phyloP scores from a whole-genome alignment of 805 yeast species.

The Debaryomyces castellii region DNA sequence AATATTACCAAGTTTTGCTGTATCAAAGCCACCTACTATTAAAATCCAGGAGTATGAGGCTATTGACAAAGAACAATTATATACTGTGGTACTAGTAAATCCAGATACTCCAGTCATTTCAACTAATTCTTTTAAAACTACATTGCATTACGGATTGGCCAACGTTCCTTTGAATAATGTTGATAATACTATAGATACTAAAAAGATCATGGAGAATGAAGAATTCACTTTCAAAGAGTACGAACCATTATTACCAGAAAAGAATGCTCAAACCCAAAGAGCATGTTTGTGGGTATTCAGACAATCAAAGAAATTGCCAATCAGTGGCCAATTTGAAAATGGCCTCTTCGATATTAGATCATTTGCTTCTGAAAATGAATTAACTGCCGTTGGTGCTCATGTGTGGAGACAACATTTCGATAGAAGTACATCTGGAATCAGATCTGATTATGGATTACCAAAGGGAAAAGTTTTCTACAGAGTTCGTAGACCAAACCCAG shows the following conservation, averaged over 20 bases:
- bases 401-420: constrained; percentile 88
- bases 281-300: constrained; percentile 88
- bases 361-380: constrained; percentile 54
- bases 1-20: constrained; percentile 68
- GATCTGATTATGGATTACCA: constrained; percentile 72
- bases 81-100: constrained; percentile 79
- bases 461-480: constrained; percentile 73
- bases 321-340: constrained; percentile 27
- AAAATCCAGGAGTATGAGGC: constrained; percentile 69
- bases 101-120: constrained; percentile 86
- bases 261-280: constrained; percentile 80
- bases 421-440: constrained; percentile 62
- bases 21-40: constrained; percentile 73
- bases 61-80: constrained; percentile 49
- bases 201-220: constrained; percentile 36
- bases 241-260: constrained; percentile 84
- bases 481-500: constrained; percentile 43
- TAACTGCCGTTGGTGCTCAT: constrained; percentile 88
- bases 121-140: constrained; percentile 66
- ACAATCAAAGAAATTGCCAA: constrained; percentile 43
- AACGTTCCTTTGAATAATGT: constrained; percentile 62
- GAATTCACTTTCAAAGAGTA: constrained; percentile 50
- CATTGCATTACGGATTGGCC: constrained; percentile 73
- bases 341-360: constrained; percentile 69
- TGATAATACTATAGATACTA: constrained; percentile 55